Base-by-base conservation (phyloP, 257 asterid genomes). In the Henckelia pumila region DNA sequence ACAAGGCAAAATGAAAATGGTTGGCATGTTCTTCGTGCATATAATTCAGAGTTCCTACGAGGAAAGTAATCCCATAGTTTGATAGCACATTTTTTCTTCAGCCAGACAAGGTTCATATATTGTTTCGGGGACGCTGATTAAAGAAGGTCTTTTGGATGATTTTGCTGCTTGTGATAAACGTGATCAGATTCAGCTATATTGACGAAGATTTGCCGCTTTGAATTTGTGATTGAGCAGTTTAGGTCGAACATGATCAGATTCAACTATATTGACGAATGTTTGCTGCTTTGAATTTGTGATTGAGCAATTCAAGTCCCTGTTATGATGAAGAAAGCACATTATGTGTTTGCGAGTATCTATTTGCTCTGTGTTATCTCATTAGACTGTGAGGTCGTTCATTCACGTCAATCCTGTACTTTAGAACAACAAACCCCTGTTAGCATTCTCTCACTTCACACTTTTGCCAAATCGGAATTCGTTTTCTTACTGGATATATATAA, bases 401-500 rank as follows among this genome's bases (percentile, higher is more conserved):
- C 7, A 22, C 14, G 14, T 6, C 13, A 37, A 10, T 37, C 47
- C 16, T 17, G 16, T 40, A 40, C 52, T 1, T 9, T 30, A 32
- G 13, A 19, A 2, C 22, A 21, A 8, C n/a, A 9, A 6, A 26
- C n/a, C n/a, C n/a, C n/a, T n/a, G n/a, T n/a, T n/a, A n/a, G n/a
- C 22, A 32, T 4, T 30, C 5, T 58, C 23, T 20, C 24, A 24
- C 22, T 65, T 59, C 62, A 56, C 44, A 47, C 37, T 61, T 11
- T 16, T 37, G 11, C 21, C 28, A 20, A 32, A 52, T 59, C 57
- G 20, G 57, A 55, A 28, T 44, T 28, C 10, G 3, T 50, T 59
- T 9, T 35, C 40, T 35, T 52, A 25, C 65, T 52, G 25, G 63
- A 68, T 24, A 44, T 11, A n/a, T 37, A n/a, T n/a, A n/a, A n/a